These are phyloP conservation scores for Laburnicola sp. DNA, from an alignment of 2,329 filamentous ascomycete species.

Conservation along the genomic window DNA sequence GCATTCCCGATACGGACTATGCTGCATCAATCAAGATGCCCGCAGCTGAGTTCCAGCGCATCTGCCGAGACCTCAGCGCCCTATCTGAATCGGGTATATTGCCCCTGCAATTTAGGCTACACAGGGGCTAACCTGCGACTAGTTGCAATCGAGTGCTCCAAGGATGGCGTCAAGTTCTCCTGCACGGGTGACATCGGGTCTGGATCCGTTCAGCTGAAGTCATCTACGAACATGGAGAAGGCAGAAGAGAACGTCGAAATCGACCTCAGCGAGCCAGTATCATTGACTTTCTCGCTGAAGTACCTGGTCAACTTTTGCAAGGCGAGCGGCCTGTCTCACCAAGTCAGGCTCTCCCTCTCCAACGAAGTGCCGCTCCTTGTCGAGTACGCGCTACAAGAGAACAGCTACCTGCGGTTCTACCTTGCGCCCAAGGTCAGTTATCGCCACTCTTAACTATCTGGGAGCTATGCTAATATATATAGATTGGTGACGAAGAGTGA, in stretches of 20 bases:
- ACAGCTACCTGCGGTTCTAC: conserved; percentile 95
- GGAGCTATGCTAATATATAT: conserved; percentile 40
- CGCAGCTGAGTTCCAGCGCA: conserved; percentile 85
- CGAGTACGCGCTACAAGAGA: conserved; percentile 82
- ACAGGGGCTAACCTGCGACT: conserved; percentile 28
- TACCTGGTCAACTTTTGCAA: conserved; percentile 99
- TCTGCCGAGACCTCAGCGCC: conserved; percentile 87
- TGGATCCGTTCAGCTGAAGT: conserved; percentile 87
- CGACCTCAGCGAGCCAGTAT: conserved; percentile 86
- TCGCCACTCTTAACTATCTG: not conserved
- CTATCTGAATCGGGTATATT: conserved; percentile 91
- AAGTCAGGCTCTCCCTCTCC: conserved; percentile 90
- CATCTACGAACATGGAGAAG: conserved; percentile 87
- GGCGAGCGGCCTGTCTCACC: conserved; percentile 77
- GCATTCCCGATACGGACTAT: conserved; percentile 99
- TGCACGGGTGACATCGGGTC: conserved; percentile 95
- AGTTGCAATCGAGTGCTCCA: conserved; percentile 95
- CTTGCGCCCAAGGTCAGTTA: conserved; percentile 87
- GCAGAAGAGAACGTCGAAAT: conserved; percentile 84
- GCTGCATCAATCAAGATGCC: conserved; percentile 90
- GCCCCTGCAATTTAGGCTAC: not conserved
- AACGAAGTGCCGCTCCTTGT: conserved; percentile 95
- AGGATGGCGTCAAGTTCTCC: conserved; percentile 95
- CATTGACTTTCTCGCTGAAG: conserved; percentile 96
- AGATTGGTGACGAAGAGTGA: conserved; percentile 73